A percentile compares a stretch with the other conserved stretches of the same genome.
Evolutionary conservation across 331 rosid genomes (phyloP).

Genomic region (Cydonia oblonga): DNA sequence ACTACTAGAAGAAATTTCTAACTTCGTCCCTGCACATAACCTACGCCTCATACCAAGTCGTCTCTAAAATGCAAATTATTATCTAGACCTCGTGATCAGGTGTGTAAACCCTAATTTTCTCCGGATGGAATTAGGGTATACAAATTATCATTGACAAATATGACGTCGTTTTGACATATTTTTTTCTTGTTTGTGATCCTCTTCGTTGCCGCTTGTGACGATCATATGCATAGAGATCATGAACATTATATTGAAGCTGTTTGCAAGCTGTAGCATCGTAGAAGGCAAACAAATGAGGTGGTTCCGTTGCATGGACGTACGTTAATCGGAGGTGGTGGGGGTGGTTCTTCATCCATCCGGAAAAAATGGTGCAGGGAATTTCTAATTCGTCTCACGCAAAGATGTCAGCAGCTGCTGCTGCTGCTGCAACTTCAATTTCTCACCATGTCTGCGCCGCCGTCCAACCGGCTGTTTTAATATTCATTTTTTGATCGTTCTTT

Average conservation of each 20-base stretch:
- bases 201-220: background rate
- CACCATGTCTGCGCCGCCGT: background rate
- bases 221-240: background rate
- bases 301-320: background rate
- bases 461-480: background rate
- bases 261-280: background rate
- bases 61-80: background rate
- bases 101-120: background rate
- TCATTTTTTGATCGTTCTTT: background rate
- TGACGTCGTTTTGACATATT: background rate
- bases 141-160: no score
- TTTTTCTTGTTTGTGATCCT: background rate
- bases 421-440: background rate
- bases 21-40: background rate
- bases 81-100: no score
- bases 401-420: background rate
- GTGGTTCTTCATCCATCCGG: background rate
- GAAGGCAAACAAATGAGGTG: background rate
- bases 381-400: background rate
- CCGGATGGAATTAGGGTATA: background rate
- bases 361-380: background rate
- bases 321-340: background rate
- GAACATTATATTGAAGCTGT: background rate
- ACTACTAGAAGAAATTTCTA: no score
- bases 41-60: background rate